A percentile compares a stretch with the other conserved stretches of the same genome.
These are phyloP conservation scores for Hericium erinaceus DNA, from an alignment of 768 basidiomycete species.

Conservation along the genomic window DNA sequence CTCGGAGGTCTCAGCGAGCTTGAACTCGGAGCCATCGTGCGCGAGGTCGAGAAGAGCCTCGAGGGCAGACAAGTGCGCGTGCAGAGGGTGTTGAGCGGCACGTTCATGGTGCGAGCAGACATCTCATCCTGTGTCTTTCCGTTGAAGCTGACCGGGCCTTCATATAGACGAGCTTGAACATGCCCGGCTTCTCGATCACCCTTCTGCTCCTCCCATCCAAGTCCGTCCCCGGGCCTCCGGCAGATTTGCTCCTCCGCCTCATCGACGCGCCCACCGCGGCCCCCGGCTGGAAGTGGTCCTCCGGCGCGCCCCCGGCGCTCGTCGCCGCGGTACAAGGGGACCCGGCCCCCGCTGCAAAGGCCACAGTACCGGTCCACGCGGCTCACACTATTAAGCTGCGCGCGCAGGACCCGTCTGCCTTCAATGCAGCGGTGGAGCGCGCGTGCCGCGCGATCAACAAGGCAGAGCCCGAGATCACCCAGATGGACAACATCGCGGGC, in stretches of 20 bases:
- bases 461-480: conserved; percentile 85
- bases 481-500: conserved; percentile 85
- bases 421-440: conserved; percentile 43
- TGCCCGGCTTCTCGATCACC: conserved; percentile 87
- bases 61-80: conserved; percentile 46
- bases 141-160: neutral
- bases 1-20: conserved; percentile 81
- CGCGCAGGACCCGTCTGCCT: conserved; percentile 38
- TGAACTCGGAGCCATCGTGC: conserved; percentile 62
- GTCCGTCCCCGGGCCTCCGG: conserved; percentile 29
- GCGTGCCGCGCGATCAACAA: conserved; percentile 60
- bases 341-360: conserved; percentile 5
- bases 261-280: conserved; percentile 59
- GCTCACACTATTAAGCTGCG: conserved; percentile 16
- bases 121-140: neutral
- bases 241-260: conserved; percentile 46
- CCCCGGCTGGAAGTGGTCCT: conserved; percentile 84
- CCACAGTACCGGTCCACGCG: neutral
- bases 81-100: conserved; percentile 62
- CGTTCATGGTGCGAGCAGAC: conserved; percentile 63
- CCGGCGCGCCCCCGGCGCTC: conserved; percentile 31
- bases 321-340: conserved; percentile 1
- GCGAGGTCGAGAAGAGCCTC: conserved; percentile 49
- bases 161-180: conserved; percentile 75
- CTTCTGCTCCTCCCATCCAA: conserved; percentile 61